These are phyloP conservation scores for Friedmanniomyces endolithicus DNA, from an alignment of 495 filamentous ascomycete genomes.

Conservation along the genomic window DNA sequence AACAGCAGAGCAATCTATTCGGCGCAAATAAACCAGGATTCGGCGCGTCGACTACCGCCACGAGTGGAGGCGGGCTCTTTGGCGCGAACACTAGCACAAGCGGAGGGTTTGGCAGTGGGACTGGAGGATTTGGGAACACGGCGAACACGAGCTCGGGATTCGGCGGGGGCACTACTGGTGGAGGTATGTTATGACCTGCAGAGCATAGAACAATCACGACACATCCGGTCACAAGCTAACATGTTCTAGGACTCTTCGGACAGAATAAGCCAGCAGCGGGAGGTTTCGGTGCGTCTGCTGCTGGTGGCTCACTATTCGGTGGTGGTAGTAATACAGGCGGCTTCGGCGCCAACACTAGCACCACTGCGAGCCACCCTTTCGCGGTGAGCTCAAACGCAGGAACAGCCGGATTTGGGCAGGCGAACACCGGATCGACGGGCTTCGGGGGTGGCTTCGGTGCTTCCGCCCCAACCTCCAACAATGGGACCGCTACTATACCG, in stretches of 20 bases:
- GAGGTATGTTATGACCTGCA: slow-evolving; percentile 17
- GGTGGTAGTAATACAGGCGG: slow-evolving; percentile 32
- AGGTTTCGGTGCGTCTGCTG: slow-evolving; percentile 19
- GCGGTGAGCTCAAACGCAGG: slow-evolving; percentile 2
- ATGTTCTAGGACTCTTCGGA: slow-evolving; percentile 35
- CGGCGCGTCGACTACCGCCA: slow-evolving; percentile 11
- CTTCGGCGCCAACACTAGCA: slow-evolving; percentile 35
- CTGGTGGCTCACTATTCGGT: slow-evolving; percentile 16
- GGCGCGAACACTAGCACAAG: slow-evolving; percentile 35
- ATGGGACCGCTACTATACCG: slow-evolving; percentile 60
- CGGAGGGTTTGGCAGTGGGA: slow-evolving; percentile 27
- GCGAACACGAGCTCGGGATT: slow-evolving; percentile 31
- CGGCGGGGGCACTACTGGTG: slow-evolving; percentile 31
- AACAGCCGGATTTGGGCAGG: slow-evolving; percentile 12
- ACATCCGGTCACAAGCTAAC: not conserved
- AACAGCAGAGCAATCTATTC: slow-evolving; percentile 25
- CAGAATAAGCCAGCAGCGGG: slow-evolving; percentile 26
- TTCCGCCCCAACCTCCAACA: slow-evolving; percentile 27
- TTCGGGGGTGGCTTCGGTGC: slow-evolving; percentile 20
- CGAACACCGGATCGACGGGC: slow-evolving; percentile 10
- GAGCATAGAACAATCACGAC: slow-evolving; percentile 7
- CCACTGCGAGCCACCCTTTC: slow-evolving; percentile 10
- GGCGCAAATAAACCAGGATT: slow-evolving; percentile 19
- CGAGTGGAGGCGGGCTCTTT: slow-evolving; percentile 39
- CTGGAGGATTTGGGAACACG: slow-evolving; percentile 39